Evolutionary conservation across 2,329 filamentous ascomycete genomes (phyloP), one percentile per base, ranked within the genome.

Genomic region (Clonostachys sp.): DNA sequence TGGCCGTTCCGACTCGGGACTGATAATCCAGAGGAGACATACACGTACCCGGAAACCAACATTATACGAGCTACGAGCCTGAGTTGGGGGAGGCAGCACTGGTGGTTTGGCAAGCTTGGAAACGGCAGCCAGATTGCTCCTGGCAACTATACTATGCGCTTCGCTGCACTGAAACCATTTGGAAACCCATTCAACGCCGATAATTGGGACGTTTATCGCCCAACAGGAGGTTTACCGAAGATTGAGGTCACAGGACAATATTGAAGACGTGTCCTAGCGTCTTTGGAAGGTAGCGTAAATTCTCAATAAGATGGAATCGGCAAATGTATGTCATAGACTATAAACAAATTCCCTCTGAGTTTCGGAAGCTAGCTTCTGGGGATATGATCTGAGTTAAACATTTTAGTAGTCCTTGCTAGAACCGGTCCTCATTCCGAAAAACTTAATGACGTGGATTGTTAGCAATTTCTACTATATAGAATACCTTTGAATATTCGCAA

Each of bases 81-180:
- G 5, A 17, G 24, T 16, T 17, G 24, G 18, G 36, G 36, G 6
- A 18, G 14, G 7, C 13, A 48, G 48, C 6, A 57, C 54, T 58
- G 53, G 55, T 62, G 61, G 60, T 49, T 62, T 5, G 60, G 61
- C 8, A 56, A 56, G 42, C 18, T 63, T 18, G 53, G 54, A 1
- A 61, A 62, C 20, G 59, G 58, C 10, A 46, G n/a, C 7, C 38
- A 47, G n/a, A 51, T 53, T 18, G 49, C 42, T 1, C 47, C 45
- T 10, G 51, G 51, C 6, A 45, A 45, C 40, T 53, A 53, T 42
- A 45, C 35, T 10, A 48, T 48, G 46, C 41, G 46, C n/a, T 30
- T 48, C 34, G 46, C 46, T 34, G n/a, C 42, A 5, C 5, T 12
- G 24, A 17, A 17, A 16, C 24, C 24, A 12, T 20, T 33, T 35